Evolutionary conservation across 768 basidiomycete genomes (phyloP).

Genomic region (button mushroom (Agaricus bisporus)): DNA sequence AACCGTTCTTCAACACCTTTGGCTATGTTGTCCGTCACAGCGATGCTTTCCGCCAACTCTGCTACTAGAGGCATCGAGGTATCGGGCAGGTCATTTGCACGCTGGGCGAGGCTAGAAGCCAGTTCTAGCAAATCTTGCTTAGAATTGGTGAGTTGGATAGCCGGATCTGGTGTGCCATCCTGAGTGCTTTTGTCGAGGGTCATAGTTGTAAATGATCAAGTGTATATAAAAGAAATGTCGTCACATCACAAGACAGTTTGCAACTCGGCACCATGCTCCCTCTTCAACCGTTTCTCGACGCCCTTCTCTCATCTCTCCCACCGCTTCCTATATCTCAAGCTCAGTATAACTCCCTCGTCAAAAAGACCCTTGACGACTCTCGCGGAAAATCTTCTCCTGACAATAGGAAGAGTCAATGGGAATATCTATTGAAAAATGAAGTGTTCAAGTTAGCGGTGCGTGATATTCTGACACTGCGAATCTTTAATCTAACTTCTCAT

Average conservation of each 20-base stretch:
- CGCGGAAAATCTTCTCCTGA: slow-evolving; percentile 42
- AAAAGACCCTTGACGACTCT: slow-evolving; percentile 36
- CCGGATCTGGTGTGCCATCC: slow-evolving; percentile 11
- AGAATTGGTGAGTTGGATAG: slow-evolving; percentile 11
- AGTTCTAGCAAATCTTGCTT: slow-evolving; percentile 33
- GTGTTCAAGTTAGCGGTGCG: slow-evolving; percentile 68
- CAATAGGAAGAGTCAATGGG: slow-evolving; percentile 69
- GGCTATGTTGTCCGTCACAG: slow-evolving; percentile 54
- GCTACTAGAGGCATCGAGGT: slow-evolving; percentile 34
- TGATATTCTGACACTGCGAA: slow-evolving; percentile 13
- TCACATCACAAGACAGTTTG: slow-evolving; percentile 13
- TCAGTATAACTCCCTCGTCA: slow-evolving; percentile 44
- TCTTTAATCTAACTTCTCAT: background rate
- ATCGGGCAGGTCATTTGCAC: background rate
- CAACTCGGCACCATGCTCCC: slow-evolving; percentile 35
- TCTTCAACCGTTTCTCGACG: slow-evolving; percentile 43
- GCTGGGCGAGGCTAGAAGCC: slow-evolving; percentile 7
- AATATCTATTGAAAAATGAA: slow-evolving; percentile 63
- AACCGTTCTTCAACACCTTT: slow-evolving; percentile 55
- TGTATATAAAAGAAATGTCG: background rate
- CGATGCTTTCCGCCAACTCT: slow-evolving; percentile 50
- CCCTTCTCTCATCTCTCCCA: slow-evolving; percentile 48
- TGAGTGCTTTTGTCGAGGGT: background rate
- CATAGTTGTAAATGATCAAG: background rate
- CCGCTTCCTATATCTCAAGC: slow-evolving; percentile 41